A percentile compares a stretch with the other conserved stretches of the same genome.
Conservation (phyloP, 352 stramenopile genomes). For the Pythium guiyangense region DNA sequence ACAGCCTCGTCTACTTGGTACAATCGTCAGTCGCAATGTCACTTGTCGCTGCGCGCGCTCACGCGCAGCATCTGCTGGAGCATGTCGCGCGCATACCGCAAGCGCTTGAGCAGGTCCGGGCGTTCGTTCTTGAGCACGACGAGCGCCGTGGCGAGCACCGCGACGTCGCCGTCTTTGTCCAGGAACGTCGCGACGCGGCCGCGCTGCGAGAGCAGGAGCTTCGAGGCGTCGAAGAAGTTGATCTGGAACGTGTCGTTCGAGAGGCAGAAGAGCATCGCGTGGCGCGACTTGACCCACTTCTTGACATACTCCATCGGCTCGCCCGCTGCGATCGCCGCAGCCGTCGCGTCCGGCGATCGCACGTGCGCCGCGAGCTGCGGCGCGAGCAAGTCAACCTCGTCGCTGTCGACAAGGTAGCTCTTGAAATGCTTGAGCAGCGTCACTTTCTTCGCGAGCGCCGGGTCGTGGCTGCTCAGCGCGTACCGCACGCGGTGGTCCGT, state of each 20-base stretch:
- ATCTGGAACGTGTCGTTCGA: slow-evolving; percentile 95
- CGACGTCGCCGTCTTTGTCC: slow-evolving; percentile 68
- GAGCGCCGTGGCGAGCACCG: slow-evolving; percentile 41
- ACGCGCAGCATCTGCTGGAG: slow-evolving; percentile 87
- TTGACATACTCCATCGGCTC: slow-evolving; percentile 91
- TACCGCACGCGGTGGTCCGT: slow-evolving; percentile 33
- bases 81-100: slow-evolving; percentile 96
- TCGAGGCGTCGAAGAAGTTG: slow-evolving; percentile 96
- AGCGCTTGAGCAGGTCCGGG: slow-evolving; percentile 67
- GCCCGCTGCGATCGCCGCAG: slow-evolving; percentile 21
- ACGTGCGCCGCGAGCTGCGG: slow-evolving; percentile 27
- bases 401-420: slow-evolving; percentile 93
- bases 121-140: slow-evolving; percentile 56
- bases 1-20: neutral
- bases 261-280: slow-evolving; percentile 97
- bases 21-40: neutral
- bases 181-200: slow-evolving; percentile 89
- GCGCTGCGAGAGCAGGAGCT: slow-evolving; percentile 92
- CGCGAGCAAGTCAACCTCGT: slow-evolving; percentile 42
- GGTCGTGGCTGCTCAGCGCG: slow-evolving; percentile 69
- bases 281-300: slow-evolving; percentile 98
- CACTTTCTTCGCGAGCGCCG: slow-evolving; percentile 96
- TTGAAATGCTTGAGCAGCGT: slow-evolving; percentile 97
- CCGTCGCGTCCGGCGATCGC: slow-evolving; percentile 15
- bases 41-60: neutral